Conservation (phyloP, 176 grass and related monocot genomes). For the Zoysia pacifica region DNA sequence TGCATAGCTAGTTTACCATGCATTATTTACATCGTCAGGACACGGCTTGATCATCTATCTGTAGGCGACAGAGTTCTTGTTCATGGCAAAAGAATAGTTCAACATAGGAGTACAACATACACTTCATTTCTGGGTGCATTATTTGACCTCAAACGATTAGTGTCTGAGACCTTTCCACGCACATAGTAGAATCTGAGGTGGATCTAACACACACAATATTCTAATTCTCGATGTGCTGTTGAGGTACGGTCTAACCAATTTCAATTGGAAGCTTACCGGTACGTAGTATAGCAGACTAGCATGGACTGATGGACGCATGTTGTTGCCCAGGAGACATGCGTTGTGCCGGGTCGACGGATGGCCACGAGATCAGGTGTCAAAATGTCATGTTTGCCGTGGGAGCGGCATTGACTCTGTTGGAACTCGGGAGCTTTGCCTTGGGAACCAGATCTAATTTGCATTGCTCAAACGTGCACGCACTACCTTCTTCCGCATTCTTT, state of each 20-base stretch:
- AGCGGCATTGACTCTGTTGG: conserved; percentile 49
- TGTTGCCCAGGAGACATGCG: conserved; percentile 41
- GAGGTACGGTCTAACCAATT: conserved; percentile 22
- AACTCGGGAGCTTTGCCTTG: conserved; percentile 42
- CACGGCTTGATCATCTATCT: neutral
- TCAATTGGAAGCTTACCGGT: neutral
- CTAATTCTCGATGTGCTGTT: conserved; percentile 3
- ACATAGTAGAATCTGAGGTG: conserved; percentile 29
- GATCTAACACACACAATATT: conserved; percentile 28
- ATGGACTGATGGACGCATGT: neutral
- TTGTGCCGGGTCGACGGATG: conserved; percentile 26
- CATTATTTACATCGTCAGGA: neutral
- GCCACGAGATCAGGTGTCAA: conserved; percentile 14
- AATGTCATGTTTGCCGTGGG: conserved; percentile 39
- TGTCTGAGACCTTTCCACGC: conserved; percentile 1
- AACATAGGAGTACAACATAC: neutral
- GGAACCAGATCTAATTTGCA: conserved; percentile 27
- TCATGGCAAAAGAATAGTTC: conserved; percentile 42
- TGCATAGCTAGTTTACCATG: neutral
- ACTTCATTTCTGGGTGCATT: neutral
- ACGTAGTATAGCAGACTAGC: neutral
- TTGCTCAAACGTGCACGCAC: conserved; percentile 25
- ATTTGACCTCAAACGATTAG: conserved; percentile 36
- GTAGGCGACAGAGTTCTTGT: conserved; percentile 35
- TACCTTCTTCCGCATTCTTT: neutral